phyloP scores from a whole-genome alignment of 257 asterid species.

The Gynochthodes officinalis region DNA sequence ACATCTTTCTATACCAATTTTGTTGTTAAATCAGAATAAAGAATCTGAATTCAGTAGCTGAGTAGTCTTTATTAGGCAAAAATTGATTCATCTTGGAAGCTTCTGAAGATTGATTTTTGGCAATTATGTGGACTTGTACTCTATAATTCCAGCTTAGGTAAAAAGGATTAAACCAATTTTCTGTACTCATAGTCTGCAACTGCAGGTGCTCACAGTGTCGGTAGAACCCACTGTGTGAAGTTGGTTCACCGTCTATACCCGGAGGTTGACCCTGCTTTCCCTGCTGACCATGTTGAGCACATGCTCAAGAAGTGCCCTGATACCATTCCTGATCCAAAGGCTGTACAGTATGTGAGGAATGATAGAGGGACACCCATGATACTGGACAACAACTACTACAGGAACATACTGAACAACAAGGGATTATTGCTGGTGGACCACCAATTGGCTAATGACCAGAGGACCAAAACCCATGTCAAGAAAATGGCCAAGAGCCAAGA shows the following conservation, averaged over 20 bases:
- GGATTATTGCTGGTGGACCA: constrained; percentile 83
- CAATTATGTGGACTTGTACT: neutral
- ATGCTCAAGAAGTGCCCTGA: constrained; percentile 96
- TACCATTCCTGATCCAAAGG: constrained; percentile 93
- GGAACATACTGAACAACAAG: constrained; percentile 81
- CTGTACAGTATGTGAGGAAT: constrained; percentile 93
- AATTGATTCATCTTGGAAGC: too few relatives aligned
- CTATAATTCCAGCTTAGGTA: neutral
- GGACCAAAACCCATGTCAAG: constrained; percentile 79
- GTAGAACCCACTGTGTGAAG: constrained; percentile 92
- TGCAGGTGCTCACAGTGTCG: constrained; percentile 91
- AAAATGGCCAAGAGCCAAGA: constrained; percentile 89
- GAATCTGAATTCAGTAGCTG: too few relatives aligned
- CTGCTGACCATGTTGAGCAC: constrained; percentile 77
- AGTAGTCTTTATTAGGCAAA: neutral
- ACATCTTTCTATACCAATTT: neutral
- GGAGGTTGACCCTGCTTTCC: constrained; percentile 81
- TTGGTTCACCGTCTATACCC: constrained; percentile 95
- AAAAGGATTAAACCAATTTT: neutral
- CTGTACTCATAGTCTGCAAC: neutral
- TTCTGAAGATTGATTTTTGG: neutral
- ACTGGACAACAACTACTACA: constrained; percentile 87
- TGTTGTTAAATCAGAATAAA: neutral
- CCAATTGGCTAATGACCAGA: constrained; percentile 67
- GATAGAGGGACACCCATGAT: constrained; percentile 94